Percentiles rank a stretch among this genome's conserved stretches.
phyloP scores from a whole-genome alignment of 2,329 filamentous ascomycete genomes.

The Fusarium cicatricum region DNA sequence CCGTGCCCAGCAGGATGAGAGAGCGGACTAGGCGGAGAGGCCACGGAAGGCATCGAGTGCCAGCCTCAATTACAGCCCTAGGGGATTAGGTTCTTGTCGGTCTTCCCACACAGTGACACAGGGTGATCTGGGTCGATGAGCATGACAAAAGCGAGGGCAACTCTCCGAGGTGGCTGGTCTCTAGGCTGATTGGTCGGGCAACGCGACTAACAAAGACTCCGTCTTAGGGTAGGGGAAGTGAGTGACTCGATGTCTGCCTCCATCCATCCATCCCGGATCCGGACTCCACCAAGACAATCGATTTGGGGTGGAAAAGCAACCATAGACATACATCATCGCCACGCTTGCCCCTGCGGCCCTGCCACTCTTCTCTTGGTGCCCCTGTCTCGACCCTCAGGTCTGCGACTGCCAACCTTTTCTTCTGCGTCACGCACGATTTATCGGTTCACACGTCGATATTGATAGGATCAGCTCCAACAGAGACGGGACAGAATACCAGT shows the following conservation, averaged over 20 bases:
- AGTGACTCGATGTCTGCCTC: conserved; percentile 38
- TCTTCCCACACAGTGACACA: conserved; percentile 19
- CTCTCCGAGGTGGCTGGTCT: conserved; percentile 38
- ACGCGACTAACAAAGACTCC: conserved; percentile 40
- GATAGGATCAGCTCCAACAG: background rate
- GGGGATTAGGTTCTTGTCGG: conserved; percentile 28
- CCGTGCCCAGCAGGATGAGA: conserved; percentile 14
- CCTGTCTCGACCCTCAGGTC: conserved; percentile 36
- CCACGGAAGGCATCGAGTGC: conserved; percentile 20
- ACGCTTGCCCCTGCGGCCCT: conserved; percentile 43
- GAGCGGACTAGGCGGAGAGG: conserved; percentile 15
- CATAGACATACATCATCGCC: conserved; percentile 47
- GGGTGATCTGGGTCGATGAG: conserved; percentile 33
- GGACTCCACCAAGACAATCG: conserved; percentile 46
- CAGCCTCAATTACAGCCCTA: conserved; percentile 29
- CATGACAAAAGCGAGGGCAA: conserved; percentile 31
- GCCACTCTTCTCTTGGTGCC: conserved; percentile 38
- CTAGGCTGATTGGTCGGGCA: conserved; percentile 39
- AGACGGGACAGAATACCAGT: conserved; percentile 1
- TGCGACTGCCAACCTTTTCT: conserved; percentile 30
- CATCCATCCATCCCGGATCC: conserved; percentile 47
- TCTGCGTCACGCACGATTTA: conserved; percentile 26
- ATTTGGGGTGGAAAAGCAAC: conserved; percentile 45
- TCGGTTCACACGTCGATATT: background rate
- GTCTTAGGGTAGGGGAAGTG: conserved; percentile 34